Percentiles rank a stretch among this genome's conserved stretches.
Conservation (phyloP, 306 rosid genomes). For the Fragaria iinumae region DNA sequence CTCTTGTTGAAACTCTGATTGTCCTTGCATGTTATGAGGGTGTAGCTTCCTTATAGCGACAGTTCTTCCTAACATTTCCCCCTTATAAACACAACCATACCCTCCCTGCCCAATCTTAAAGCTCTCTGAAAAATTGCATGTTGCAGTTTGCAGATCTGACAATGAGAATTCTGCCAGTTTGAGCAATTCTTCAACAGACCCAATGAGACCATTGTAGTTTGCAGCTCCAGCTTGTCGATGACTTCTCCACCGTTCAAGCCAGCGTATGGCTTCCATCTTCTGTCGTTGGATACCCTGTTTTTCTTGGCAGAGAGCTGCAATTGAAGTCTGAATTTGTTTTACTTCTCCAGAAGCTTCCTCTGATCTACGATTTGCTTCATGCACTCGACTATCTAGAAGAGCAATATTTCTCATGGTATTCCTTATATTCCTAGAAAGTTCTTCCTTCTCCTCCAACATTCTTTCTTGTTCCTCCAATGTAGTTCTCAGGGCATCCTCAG, state of each 20-base stretch:
- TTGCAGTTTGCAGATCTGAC: constrained; percentile 67
- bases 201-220: constrained; percentile 41
- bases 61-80: constrained; percentile 82
- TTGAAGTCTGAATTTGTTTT: constrained; percentile 57
- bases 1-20: constrained; percentile 73
- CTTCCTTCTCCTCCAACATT: constrained; percentile 50
- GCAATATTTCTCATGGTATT: constrained; percentile 61
- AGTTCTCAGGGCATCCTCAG: constrained; percentile 49
- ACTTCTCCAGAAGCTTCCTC: constrained; percentile 59
- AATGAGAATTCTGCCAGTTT: constrained; percentile 64
- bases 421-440: constrained; percentile 40
- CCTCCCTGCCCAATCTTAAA: constrained; percentile 67
- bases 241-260: constrained; percentile 76
- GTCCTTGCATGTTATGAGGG: constrained; percentile 58
- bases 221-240: constrained; percentile 50
- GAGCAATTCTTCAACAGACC: constrained; percentile 47
- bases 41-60: constrained; percentile 67
- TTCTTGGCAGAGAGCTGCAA: constrained; percentile 58
- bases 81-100: constrained; percentile 73
- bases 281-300: constrained; percentile 60
- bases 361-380: constrained; percentile 53
- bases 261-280: constrained; percentile 59
- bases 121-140: constrained; percentile 80
- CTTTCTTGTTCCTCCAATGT: constrained; percentile 51
- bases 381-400: constrained; percentile 52